Base-by-base conservation (phyloP, 345 rosid species). In the Rhodamnia rubescens region DNA sequence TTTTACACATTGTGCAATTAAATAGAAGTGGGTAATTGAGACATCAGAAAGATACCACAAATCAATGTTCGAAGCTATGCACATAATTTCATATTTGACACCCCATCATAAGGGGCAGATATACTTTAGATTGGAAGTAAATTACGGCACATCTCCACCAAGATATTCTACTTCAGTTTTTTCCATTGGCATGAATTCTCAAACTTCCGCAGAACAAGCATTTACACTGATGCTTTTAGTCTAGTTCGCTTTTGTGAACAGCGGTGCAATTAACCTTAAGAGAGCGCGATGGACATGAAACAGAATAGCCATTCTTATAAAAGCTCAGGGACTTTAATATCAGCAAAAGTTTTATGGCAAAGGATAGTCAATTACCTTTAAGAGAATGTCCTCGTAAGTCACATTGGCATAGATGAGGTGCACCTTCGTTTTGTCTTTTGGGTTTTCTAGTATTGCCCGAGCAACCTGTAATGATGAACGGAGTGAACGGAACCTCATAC, bases 381-480 rank as follows among this genome's bases (percentile, higher is more conserved):
- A 88, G 87, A 98, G 98, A 94, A 96, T 98, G 93, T 98, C 99
- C 26, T 98, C 99, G 36, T 83, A 83, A 7, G 95, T 89, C 80
- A 96, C 99, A 84, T 98, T 98, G 84, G 98, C 99, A 89, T 96
- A 98, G 85, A 98, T 93, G 54, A 98, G 99, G 85, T 93, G 93
- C 85, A 98, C 93, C 82, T 91, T 91, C 21, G 99, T 98, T 81
- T 85, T 91, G 90, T 98, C 99, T 18, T 92, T 89, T 56, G 99
- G 99, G 85, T 96, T 96, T 87, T 98, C 99, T 52, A 98, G 88
- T 87, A 98, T 93, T 21, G 99, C 97, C 88, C 99, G 92, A 53
- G 98, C 92, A 15, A 98, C 99, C 99, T 97, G 89, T 64, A 85
- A 74, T 22, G 11, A 78, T 55, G 85, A 69, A 74, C 87, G 89